Evolutionary conservation across 257 asterid genomes (phyloP).

Genomic region (Nicotiana benthamiana): DNA sequence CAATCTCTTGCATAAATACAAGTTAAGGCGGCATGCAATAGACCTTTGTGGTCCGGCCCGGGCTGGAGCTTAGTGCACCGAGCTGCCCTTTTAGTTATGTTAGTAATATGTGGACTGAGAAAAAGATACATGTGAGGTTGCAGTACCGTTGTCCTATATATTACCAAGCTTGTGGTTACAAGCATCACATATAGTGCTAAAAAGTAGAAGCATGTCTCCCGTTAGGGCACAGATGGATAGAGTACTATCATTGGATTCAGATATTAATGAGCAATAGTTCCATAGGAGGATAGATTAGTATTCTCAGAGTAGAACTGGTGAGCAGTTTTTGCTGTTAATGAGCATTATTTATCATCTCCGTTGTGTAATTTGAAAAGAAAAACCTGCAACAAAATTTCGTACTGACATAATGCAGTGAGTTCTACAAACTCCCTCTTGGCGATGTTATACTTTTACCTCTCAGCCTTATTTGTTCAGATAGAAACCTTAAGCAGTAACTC

Average conservation of each 20-base stretch:
- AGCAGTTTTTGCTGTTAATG: background rate
- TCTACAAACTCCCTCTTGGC: background rate
- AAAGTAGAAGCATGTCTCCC: background rate
- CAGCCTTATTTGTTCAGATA: background rate
- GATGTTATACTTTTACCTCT: background rate
- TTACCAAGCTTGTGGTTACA: background rate
- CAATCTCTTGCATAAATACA: too few relatives aligned
- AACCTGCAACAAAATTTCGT: background rate
- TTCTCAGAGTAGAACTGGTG: background rate
- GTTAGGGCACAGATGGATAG: background rate
- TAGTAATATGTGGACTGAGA: background rate
- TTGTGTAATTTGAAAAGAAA: background rate
- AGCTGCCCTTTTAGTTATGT: background rate
- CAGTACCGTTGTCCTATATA: background rate
- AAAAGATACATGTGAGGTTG: background rate
- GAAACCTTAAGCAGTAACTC: background rate
- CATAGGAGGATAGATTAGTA: background rate
- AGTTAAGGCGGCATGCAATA: too few relatives aligned
- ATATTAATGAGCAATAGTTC: background rate
- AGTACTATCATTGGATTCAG: background rate
- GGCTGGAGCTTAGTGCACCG: too few relatives aligned
- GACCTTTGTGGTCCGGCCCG: too few relatives aligned
- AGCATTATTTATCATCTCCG: background rate
- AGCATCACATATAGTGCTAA: background rate
- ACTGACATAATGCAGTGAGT: background rate